A percentile compares a stretch with the other conserved stretches of the same genome.
Evolutionary conservation across 768 basidiomycete species (phyloP).

Genomic region (Scleroderma bovista): DNA sequence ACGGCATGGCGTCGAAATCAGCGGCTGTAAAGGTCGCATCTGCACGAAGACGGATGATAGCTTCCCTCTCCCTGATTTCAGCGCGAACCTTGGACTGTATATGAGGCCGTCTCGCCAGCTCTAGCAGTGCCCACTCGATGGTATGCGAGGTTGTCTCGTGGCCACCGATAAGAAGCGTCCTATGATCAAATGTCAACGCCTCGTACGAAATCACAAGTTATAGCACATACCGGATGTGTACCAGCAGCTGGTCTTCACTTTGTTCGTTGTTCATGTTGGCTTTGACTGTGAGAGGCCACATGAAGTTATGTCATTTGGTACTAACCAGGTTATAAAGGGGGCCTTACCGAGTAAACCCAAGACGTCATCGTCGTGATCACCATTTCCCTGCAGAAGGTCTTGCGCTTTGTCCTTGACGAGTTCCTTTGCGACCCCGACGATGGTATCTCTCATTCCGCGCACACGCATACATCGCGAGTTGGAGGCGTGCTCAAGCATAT

Average conservation of each 20-base stretch:
- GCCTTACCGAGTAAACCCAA: slow-evolving; percentile 51
- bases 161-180: slow-evolving; percentile 38
- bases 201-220: no score
- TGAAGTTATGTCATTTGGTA: background rate
- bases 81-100: slow-evolving; percentile 11
- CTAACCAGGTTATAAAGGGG: background rate
- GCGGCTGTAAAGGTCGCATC: slow-evolving; percentile 6
- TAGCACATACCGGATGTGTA: slow-evolving; percentile 36
- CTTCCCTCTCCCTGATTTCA: slow-evolving; percentile 7
- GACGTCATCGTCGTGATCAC: slow-evolving; percentile 37
- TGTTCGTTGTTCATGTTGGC: no score
- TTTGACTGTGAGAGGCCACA: no score
- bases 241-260: slow-evolving; percentile 45
- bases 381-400: no score
- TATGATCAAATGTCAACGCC: no score
- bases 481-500: no score
- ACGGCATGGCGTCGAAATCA: no score
- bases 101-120: slow-evolving; percentile 11
- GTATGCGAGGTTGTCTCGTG: slow-evolving; percentile 58
- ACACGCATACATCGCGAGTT: no score
- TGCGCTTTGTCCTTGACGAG: no score
- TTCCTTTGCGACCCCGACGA: no score
- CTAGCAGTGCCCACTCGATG: no score
- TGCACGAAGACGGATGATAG: slow-evolving; percentile 6
- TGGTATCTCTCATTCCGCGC: no score